These are phyloP conservation scores for Dryadomyces quercivorus DNA, from an alignment of 2,329 filamentous ascomycete species.

Conservation along the genomic window DNA sequence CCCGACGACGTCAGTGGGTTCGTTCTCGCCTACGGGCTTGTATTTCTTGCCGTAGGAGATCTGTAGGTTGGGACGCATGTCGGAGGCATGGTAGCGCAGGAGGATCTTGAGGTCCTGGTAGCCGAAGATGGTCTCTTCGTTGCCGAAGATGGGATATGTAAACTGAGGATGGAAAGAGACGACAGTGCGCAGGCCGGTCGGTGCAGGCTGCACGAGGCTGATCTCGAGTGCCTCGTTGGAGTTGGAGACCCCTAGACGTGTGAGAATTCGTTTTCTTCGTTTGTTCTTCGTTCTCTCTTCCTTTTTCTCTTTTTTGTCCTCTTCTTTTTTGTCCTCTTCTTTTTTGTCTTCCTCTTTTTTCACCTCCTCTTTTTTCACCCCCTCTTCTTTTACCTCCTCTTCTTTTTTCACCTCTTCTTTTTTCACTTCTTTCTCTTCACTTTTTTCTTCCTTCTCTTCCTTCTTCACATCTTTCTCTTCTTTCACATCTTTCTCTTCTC, in stretches of 20 bases:
- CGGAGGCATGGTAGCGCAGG: conserved; percentile 53
- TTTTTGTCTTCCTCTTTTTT: no score
- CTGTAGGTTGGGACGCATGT: conserved; percentile 67
- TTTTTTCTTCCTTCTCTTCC: no score
- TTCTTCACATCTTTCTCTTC: no score
- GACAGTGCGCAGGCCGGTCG: conserved; percentile 40
- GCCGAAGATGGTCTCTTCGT: conserved; percentile 85
- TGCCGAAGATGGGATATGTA: conserved; percentile 85
- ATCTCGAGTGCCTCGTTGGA: conserved; percentile 52
- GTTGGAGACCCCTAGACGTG: conserved; percentile 38
- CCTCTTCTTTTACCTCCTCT: no score
- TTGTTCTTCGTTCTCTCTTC: no score
- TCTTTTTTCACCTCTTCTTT: no score
- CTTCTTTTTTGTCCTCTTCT: no score
- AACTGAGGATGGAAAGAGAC: conserved; percentile 71
- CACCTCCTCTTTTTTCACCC: no score
- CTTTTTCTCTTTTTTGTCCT: no score
- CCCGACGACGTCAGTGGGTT: conserved; percentile 56
- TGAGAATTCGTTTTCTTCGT: neutral
- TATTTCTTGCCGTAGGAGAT: conserved; percentile 63
- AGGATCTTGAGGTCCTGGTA: conserved; percentile 72
- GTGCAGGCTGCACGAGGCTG: conserved; percentile 40
- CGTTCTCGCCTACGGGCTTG: conserved; percentile 51
- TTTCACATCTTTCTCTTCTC: no score
- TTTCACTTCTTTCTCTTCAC: no score